These are phyloP conservation scores for Penicillium robsamsonii DNA, from an alignment of 495 filamentous ascomycete species.

Conservation along the genomic window DNA sequence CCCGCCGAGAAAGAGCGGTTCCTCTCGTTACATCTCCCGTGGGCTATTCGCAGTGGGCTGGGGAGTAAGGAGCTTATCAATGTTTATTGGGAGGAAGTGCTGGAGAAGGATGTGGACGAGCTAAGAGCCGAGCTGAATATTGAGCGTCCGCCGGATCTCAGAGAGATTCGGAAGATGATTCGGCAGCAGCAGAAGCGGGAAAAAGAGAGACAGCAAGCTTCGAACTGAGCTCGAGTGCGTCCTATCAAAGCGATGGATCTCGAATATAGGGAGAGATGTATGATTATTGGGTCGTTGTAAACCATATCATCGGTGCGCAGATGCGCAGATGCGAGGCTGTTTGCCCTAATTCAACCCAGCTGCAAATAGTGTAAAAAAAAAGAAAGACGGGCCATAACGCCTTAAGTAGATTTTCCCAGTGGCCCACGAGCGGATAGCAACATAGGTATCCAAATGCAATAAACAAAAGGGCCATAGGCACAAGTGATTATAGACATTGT, in stretches of 20 bases:
- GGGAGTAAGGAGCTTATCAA: constrained; percentile 81
- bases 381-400: constrained; percentile 17
- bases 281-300: constrained; percentile 15
- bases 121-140: constrained; percentile 72
- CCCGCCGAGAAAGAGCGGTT: constrained; percentile 70
- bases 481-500: neutral
- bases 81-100: constrained; percentile 96
- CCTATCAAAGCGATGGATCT: neutral
- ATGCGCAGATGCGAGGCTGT: constrained; percentile 1
- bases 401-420: constrained; percentile 12
- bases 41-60: constrained; percentile 84
- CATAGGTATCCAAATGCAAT: constrained; percentile 10
- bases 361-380: constrained; percentile 9
- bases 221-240: constrained; percentile 11
- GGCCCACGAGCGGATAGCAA: constrained; percentile 2
- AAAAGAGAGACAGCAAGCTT: constrained; percentile 48
- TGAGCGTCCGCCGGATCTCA: constrained; percentile 85
- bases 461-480: constrained; percentile 6
- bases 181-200: constrained; percentile 65
- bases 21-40: constrained; percentile 74
- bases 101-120: constrained; percentile 80
- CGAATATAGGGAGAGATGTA: constrained; percentile 12
- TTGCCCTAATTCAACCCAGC: constrained; percentile 2
- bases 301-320: constrained; percentile 6
- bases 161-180: constrained; percentile 69